phyloP scores from a whole-genome alignment of 176 grass and related monocot genomes.

The Otatea glauca region DNA sequence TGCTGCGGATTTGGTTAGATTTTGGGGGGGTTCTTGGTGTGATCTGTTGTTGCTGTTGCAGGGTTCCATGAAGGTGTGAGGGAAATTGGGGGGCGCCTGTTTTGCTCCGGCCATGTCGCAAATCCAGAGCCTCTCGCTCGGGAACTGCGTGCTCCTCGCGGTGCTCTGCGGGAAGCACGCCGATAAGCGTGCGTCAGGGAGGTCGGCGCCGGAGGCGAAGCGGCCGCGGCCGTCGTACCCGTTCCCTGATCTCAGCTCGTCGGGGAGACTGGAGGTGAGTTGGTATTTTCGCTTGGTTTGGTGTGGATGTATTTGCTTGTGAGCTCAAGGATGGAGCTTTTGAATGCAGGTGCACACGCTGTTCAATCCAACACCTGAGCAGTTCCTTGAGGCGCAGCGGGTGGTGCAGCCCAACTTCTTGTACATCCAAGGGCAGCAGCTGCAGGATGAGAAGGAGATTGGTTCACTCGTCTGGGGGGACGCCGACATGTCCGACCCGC shows the following conservation, averaged over 20 bases:
- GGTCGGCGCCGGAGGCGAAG: constrained; percentile 49
- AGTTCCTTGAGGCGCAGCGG: constrained; percentile 83
- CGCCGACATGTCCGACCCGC: constrained; percentile 62
- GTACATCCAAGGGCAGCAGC: constrained; percentile 86
- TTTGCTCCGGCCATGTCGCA: constrained; percentile 65
- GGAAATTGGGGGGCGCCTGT: constrained; percentile 13
- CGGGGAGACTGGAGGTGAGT: constrained; percentile 78
- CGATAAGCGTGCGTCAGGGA: constrained; percentile 33
- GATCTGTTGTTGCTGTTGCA: constrained; percentile 40
- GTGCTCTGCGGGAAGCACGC: constrained; percentile 83
- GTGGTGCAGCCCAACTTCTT: constrained; percentile 81
- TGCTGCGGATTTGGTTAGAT: constrained; percentile 39
- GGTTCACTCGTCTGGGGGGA: constrained; percentile 79
- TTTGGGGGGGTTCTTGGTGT: constrained; percentile 21
- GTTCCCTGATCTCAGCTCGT: constrained; percentile 76
- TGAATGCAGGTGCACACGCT: constrained; percentile 78
- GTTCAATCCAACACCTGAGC: constrained; percentile 80
- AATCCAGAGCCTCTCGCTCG: constrained; percentile 69
- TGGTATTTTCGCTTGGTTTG: constrained; percentile 4
- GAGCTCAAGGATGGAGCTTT: constrained; percentile 23
- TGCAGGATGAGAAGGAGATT: constrained; percentile 80
- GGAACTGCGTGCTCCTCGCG: constrained; percentile 82
- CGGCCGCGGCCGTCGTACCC: constrained; percentile 58
- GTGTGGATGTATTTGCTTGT: constrained; percentile 3
- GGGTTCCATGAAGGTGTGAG: constrained; percentile 43